A percentile compares a stretch with the other conserved stretches of the same genome.
Evolutionary conservation across 2,329 filamentous ascomycete genomes (phyloP).

Genomic region (Xylaria sp.): DNA sequence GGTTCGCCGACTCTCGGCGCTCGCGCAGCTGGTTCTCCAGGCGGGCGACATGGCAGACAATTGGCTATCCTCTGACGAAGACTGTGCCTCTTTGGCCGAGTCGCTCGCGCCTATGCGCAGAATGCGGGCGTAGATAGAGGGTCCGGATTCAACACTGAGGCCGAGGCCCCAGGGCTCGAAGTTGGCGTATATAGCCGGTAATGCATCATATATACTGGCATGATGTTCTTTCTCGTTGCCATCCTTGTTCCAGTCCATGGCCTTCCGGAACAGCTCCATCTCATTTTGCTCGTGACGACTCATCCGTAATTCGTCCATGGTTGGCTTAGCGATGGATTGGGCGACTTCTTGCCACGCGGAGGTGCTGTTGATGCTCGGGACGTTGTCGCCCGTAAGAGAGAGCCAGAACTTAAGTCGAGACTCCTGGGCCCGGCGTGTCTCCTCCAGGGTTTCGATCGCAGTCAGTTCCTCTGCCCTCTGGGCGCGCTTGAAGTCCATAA

Average conservation of each 20-base stretch:
- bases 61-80: background rate
- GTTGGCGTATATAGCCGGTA: too few relatives aligned
- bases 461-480: background rate
- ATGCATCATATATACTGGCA: too few relatives aligned
- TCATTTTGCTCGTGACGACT: too few relatives aligned
- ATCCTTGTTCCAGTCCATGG: too few relatives aligned
- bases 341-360: background rate
- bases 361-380: background rate
- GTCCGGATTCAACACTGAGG: too few relatives aligned
- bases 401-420: background rate
- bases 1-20: conserved; percentile 2
- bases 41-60: too few relatives aligned
- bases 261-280: too few relatives aligned
- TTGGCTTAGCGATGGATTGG: background rate
- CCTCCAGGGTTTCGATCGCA: background rate
- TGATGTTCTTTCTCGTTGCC: too few relatives aligned
- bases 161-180: too few relatives aligned
- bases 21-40: conserved; percentile 8
- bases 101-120: conserved; percentile 1
- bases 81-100: background rate
- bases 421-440: background rate
- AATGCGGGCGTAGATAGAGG: too few relatives aligned
- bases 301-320: background rate
- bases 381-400: conserved; percentile 4
- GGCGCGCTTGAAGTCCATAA: background rate